A percentile compares a stretch with the other conserved stretches of the same genome.
Conservation (phyloP, 208 protist species). For the Trypanosoma grayi region DNA sequence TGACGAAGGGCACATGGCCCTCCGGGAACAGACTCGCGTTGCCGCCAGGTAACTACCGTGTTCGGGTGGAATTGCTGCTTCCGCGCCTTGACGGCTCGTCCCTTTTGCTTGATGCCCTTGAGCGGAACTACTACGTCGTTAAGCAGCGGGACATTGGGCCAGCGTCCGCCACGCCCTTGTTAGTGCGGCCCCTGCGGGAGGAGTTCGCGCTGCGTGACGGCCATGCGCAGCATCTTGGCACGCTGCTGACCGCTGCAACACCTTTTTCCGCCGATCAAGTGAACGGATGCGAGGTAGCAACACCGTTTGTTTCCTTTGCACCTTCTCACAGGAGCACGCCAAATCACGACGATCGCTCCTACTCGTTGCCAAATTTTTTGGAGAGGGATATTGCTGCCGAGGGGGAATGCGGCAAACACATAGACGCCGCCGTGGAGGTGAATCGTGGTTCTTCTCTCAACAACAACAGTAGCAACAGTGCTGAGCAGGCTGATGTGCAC, state of each 20-base stretch:
- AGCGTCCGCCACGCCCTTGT: not conserved
- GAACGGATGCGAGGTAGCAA: not conserved
- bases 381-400: too few species aligned
- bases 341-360: not conserved
- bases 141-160: not conserved
- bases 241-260: not conserved
- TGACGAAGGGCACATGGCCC: constrained; percentile 3
- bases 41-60: constrained; percentile 11
- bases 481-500: not conserved
- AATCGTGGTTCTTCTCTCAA: not conserved
- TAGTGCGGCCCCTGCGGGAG: not conserved
- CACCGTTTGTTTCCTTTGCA: not conserved
- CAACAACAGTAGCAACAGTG: too few species aligned
- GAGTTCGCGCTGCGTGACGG: not conserved
- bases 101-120: not conserved
- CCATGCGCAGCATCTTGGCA: not conserved
- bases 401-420: not conserved
- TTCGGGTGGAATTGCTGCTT: constrained; percentile 3
- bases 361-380: too few species aligned
- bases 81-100: constrained; percentile 11
- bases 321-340: not conserved
- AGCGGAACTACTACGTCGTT: constrained; percentile 4
- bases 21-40: constrained; percentile 11
- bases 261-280: not conserved
- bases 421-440: not conserved